Base-by-base conservation (phyloP, 495 filamentous ascomycete species). In the Clavariopsis aquatica region DNA sequence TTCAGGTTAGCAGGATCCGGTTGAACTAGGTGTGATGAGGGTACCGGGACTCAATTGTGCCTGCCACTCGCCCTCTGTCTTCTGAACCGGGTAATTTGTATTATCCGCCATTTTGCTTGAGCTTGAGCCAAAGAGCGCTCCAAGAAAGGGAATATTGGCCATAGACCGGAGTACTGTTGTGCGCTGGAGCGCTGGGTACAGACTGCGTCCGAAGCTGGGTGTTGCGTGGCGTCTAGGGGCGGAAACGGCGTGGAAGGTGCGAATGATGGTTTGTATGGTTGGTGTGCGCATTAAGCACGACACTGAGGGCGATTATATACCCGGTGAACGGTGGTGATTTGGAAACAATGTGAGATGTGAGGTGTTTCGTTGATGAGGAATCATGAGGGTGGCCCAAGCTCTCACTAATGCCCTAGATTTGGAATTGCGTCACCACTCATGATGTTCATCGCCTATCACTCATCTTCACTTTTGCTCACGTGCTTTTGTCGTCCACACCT, bases 61-160 rank as follows among this genome's bases (percentile, higher is more conserved):
- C 64, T 86, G 88, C 94, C 94, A 98, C 78, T 97, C 90, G 26
- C 89, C 85, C 22, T 89, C 80, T 41, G 78, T 85, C 76, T 91
- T 90, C 77, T 95, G 77, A 53, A 92, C 84, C 6, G 93, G 92
- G 70, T 86, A 90, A 31, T 88, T 86, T 85, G 91, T 94, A 52
- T 83, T 87, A 72, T 75, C 70, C 58, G 76, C 62, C 27, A 74
- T 68, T 12, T 79, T 74, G 28, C 79, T 56, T 36, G 73, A 54
- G 38, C 83, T 86, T 45, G 77, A 80, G 62, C 86, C 82, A 78
- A 96, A 96, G n/a, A 93, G 79, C 62, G 88, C 86, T 65, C 87
- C 79, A 29, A 96, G 73, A 55, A 96, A 92, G 2, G 92, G 89
- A 65, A 94, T 85, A 15, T 45, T 57, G 20, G 89, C 83, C 78